Conservation (phyloP, 1,139 yeast genomes). For the Lodderomyces jiufengensis region DNA sequence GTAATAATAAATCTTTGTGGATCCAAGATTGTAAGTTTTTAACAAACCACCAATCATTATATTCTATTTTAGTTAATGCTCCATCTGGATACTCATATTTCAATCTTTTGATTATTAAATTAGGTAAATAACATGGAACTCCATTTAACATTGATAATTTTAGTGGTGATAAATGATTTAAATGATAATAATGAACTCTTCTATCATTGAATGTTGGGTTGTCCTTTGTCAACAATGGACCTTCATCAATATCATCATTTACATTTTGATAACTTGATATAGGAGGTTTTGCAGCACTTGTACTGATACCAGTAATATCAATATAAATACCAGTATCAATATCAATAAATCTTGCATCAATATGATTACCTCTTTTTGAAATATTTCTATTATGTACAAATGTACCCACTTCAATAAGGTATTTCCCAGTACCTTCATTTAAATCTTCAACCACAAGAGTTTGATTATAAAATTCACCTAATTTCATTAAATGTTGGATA, state of each 20-base stretch:
- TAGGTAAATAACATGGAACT: slow-evolving; percentile 27
- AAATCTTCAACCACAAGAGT: slow-evolving; percentile 47
- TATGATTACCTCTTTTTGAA: slow-evolving; percentile 45
- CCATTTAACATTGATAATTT: slow-evolving; percentile 25
- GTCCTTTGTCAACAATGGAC: slow-evolving; percentile 5
- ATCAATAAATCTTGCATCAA: slow-evolving; percentile 62
- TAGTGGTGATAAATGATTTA: slow-evolving; percentile 24
- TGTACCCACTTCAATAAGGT: slow-evolving; percentile 52
- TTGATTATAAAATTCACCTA: slow-evolving; percentile 44
- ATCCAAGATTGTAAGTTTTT: slow-evolving; percentile 30
- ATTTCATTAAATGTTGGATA: slow-evolving; percentile 32
- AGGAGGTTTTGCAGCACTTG: slow-evolving; percentile 21
- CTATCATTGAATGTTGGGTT: slow-evolving; percentile 22
- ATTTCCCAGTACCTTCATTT: slow-evolving; percentile 40
- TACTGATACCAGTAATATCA: slow-evolving; percentile 53
- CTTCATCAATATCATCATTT: slow-evolving; percentile 9
- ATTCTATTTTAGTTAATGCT: slow-evolving; percentile 18
- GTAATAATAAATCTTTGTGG: slow-evolving; percentile 15
- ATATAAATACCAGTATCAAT: slow-evolving; percentile 52
- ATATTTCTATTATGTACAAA: slow-evolving; percentile 30
- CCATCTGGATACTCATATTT: slow-evolving; percentile 26
- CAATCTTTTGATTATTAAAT: slow-evolving; percentile 21
- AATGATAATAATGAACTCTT: slow-evolving; percentile 23
- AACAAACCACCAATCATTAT: slow-evolving; percentile 27
- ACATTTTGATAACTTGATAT: slow-evolving; percentile 11